Base-by-base conservation (phyloP, 1,284 basidiomycete species). In the Leccinum pachyderme region DNA sequence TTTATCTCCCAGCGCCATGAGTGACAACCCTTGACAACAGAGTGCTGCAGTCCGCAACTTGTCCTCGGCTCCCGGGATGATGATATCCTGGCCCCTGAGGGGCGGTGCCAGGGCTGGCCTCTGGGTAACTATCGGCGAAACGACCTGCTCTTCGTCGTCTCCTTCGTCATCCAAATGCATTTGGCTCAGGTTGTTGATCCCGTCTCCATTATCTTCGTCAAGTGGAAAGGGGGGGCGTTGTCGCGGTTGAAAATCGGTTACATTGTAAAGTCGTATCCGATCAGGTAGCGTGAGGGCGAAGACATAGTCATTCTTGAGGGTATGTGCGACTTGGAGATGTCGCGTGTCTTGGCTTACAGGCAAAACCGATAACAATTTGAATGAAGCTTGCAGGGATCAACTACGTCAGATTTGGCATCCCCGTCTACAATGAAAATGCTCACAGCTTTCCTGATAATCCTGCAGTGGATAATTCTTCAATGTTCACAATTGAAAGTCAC, bases 391-490 rank as follows among this genome's bases (percentile, higher is more conserved):
- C 33, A 43, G 18, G 57, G 39, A 28, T 54, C 6, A 56, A 22
- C 15, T 4, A 29, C 29, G 52, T 63, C 33, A 67, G 52, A 24
- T n/a, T 39, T n/a, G 24, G 31, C 27, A 24, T 3, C 11, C 18
- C 46, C 7, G 43, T 15, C 11, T 13, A 33, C 18, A 46, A 51
- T 39, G 9, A 49, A 35, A 44, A 37, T 2, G 27, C 71, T 64
- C 71, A 88, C 87, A 77, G 64, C 87, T 89, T 62, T 87, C 82
- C 63, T 83, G 82, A 66, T 82, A 89, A 65, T 89, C 87, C 87
- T 89, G 56, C 31, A 28, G 5, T 51, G 28, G 51, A 51, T 11
- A 24, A 24, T n/a, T 6, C 32, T 59, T 47, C 37, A 63, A 53
- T 44, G 49, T 49, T n/a, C 52, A 51, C 25, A 58, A 27, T 11